Evolutionary conservation across 768 basidiomycete species (phyloP), one percentile per base, ranked within the genome.

Genomic region (Guyanaporus albipodus): DNA sequence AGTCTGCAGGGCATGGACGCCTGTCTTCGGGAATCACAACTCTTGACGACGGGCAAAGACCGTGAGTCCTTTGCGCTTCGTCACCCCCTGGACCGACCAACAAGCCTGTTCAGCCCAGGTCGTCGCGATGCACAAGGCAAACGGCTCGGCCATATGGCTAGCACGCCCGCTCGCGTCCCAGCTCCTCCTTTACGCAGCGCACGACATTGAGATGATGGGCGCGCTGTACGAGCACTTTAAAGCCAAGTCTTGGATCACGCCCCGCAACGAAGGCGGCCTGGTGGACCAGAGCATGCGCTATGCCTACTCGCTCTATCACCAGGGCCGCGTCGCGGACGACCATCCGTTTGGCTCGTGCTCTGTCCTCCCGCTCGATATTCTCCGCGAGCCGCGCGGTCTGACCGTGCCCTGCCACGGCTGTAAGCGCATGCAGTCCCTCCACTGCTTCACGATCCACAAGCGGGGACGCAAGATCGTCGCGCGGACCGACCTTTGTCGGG

Each of bases 141-240:
- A 56, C 10, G 61, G 63, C 0, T 62, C 59, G 22, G 48, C 32
- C 1, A 46, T 63, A 27, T 75, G 73, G 74, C 27, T 69, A 4
- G 33, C 21, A 1, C 65, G 73, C 6, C 74, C 74, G 1, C 63
- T 75, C 31, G n/a, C 58, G 6, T 32, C 61, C 1, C 57, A 61
- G 12, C 63, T 74, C 24, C 60, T 73, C 21, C 57, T 60, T 15
- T 75, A 75, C 28, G 73, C 74, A 3, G 70, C 72, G 6, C 67
- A 68, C 49, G 74, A 75, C 55, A 67, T 74, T 38, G 60, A 63
- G 24, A 61, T 73, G 48, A 68, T 75, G 43, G 61, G 56, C 10
- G 49, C 57, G 2, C 61, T 74, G 19, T 69, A 70, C 54, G 55
- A 60, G 6, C 53, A 66, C 38, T 74, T 75, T 46, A 50, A 50